Conservation (phyloP, 23 red algal genomes). For the Porphyridium purpureum region DNA sequence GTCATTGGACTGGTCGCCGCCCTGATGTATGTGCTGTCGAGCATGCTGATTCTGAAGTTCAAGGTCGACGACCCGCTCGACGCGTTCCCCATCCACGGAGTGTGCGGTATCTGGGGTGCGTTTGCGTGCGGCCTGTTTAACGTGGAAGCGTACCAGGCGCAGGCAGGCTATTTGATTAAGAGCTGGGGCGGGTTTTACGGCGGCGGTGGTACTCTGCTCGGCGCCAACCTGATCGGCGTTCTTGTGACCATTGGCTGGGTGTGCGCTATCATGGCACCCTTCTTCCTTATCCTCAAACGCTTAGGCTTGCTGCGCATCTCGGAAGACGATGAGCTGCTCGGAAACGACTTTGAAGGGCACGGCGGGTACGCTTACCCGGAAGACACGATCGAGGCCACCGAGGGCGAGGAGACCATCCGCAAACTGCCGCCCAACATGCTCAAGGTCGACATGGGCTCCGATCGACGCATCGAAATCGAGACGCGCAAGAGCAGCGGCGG, state of each 20-base stretch:
- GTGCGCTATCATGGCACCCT: constrained; percentile 21
- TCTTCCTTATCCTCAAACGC: constrained; percentile 57
- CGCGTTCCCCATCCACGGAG: constrained; percentile 28
- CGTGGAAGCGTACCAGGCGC: constrained; percentile 5
- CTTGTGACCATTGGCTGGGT: constrained; percentile 48
- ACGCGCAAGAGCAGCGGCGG: too few relatives aligned
- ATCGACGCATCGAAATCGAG: too few relatives aligned
- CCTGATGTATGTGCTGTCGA: constrained; percentile 10
- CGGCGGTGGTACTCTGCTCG: constrained; percentile 23
- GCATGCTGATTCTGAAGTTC: constrained; percentile 4
- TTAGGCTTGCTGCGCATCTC: constrained; percentile 54
- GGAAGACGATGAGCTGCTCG: constrained; percentile 46
- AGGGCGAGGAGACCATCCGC: too few relatives aligned
- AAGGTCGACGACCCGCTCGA: constrained; percentile 51
- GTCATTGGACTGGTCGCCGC: constrained; percentile 13
- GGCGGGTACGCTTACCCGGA: constrained; percentile 30
- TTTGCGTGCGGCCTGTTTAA: constrained; percentile 55
- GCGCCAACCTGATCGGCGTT: constrained; percentile 43
- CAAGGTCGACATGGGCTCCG: too few relatives aligned
- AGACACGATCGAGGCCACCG: neutral
- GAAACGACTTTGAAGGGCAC: constrained; percentile 46
- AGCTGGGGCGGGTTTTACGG: constrained; percentile 19
- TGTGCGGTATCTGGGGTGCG: constrained; percentile 39
- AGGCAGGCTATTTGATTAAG: constrained; percentile 4
- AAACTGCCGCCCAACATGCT: too few relatives aligned